phyloP scores from a whole-genome alignment of 345 rosid genomes.

The Citrus hindsii region DNA sequence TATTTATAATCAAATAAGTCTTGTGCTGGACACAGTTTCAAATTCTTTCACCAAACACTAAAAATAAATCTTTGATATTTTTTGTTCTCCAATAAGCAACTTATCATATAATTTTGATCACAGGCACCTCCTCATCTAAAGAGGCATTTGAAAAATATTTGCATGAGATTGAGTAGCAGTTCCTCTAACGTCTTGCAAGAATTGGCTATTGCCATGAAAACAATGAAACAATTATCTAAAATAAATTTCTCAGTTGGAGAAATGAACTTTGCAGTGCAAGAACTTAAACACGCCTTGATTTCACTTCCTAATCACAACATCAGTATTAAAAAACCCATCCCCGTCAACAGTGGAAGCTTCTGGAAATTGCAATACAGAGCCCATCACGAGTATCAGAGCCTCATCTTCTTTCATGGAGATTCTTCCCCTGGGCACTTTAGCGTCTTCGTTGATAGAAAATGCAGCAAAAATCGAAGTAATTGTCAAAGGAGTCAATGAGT shows the following conservation, averaged over 20 bases:
- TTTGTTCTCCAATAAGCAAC: background rate
- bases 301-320: constrained; percentile 30
- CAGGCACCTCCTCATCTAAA: constrained; percentile 54
- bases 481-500: constrained; percentile 44
- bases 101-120: background rate
- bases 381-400: background rate
- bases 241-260: constrained; percentile 40
- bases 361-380: constrained; percentile 19
- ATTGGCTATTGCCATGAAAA: constrained; percentile 35
- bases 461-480: constrained; percentile 49
- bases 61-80: background rate
- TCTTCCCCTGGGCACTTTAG: constrained; percentile 56
- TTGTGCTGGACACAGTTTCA: background rate
- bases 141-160: constrained; percentile 35
- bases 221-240: constrained; percentile 43
- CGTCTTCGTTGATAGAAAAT: constrained; percentile 50
- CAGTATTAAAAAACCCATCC: background rate
- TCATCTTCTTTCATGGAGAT: constrained; percentile 41
- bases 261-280: constrained; percentile 53
- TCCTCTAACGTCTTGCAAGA: constrained; percentile 50
- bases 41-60: background rate
- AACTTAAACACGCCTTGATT: constrained; percentile 50
- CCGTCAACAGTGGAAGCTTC: constrained; percentile 9
- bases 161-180: constrained; percentile 36
- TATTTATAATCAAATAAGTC: background rate